These are phyloP conservation scores for Saccharomycopsis sp. DNA, from an alignment of 805 yeast genomes.

Conservation along the genomic window DNA sequence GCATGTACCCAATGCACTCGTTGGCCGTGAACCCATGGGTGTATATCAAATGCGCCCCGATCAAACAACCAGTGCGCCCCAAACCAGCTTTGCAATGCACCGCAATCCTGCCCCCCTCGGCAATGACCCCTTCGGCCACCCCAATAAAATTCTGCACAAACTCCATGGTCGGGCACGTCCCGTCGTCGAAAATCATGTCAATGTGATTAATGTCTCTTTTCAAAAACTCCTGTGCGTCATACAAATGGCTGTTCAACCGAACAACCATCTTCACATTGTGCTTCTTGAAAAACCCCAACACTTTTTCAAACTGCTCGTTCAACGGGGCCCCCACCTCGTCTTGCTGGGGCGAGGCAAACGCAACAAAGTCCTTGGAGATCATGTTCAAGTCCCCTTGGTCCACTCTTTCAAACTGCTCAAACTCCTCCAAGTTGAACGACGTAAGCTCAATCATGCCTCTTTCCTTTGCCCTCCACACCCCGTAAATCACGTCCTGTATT, in stretches of 20 bases:
- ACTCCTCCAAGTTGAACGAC: conserved; percentile 77
- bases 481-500: conserved; percentile 92
- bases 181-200: conserved; percentile 96
- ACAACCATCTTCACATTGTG: conserved; percentile 83
- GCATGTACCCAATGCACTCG: conserved; percentile 93
- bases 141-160: conserved; percentile 90
- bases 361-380: conserved; percentile 86
- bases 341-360: conserved; percentile 95
- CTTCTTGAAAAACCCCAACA: conserved; percentile 62
- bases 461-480: conserved; percentile 96
- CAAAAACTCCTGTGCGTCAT: conserved; percentile 77
- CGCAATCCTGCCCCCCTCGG: conserved; percentile 85
- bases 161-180: conserved; percentile 94
- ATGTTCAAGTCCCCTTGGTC: conserved; percentile 96
- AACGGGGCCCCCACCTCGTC: conserved; percentile 28
- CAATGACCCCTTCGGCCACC: conserved; percentile 83
- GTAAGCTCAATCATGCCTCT: conserved; percentile 81
- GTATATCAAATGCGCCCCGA: conserved; percentile 93
- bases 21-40: conserved; percentile 95
- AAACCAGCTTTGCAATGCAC: conserved; percentile 99
- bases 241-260: conserved; percentile 83
- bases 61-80: conserved; percentile 95
- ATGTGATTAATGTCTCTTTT: conserved; percentile 78
- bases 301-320: conserved; percentile 66
- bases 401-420: conserved; percentile 89